A percentile compares a stretch with the other conserved stretches of the same genome.
Conservation (phyloP, 345 rosid species). For the Populus davidiana region DNA sequence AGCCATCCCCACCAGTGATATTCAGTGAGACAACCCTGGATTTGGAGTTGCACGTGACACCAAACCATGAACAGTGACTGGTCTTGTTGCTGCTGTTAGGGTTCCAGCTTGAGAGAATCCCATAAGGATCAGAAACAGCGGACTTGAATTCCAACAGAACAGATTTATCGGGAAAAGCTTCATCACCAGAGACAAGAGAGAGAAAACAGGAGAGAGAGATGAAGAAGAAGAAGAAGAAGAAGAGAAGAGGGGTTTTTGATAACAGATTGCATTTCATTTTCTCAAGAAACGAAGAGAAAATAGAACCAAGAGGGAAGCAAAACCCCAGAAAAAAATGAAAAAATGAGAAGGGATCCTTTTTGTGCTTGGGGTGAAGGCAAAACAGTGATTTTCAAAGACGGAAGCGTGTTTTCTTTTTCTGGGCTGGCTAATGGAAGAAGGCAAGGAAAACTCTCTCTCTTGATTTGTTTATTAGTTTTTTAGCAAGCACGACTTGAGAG, state of each 20-base stretch:
- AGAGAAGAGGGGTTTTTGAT: not conserved
- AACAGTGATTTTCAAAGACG: not conserved
- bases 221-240: constrained; percentile 10
- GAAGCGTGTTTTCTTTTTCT: not conserved
- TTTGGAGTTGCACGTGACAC: constrained; percentile 45
- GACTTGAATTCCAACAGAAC: constrained; percentile 41
- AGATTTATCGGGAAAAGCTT: constrained; percentile 5
- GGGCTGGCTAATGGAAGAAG: not conserved
- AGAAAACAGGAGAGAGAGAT: constrained; percentile 11
- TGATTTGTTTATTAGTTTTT: not conserved
- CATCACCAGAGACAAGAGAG: constrained; percentile 14
- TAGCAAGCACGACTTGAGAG: not conserved
- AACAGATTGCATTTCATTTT: constrained; percentile 11
- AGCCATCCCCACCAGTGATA: constrained; percentile 29
- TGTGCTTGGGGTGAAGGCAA: too few species aligned
- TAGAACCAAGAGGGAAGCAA: not conserved
- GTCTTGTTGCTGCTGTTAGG: constrained; percentile 16
- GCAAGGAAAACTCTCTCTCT: not conserved
- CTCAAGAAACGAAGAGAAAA: not conserved
- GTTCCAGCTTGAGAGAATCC: constrained; percentile 44
- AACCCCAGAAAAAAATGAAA: not conserved
- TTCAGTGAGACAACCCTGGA: constrained; percentile 34
- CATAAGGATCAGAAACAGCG: constrained; percentile 39
- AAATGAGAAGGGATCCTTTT: not conserved
- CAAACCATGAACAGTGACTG: constrained; percentile 47